phyloP scores from a whole-genome alignment of 805 yeast species.

The Barnettozyma wickerhamii region DNA sequence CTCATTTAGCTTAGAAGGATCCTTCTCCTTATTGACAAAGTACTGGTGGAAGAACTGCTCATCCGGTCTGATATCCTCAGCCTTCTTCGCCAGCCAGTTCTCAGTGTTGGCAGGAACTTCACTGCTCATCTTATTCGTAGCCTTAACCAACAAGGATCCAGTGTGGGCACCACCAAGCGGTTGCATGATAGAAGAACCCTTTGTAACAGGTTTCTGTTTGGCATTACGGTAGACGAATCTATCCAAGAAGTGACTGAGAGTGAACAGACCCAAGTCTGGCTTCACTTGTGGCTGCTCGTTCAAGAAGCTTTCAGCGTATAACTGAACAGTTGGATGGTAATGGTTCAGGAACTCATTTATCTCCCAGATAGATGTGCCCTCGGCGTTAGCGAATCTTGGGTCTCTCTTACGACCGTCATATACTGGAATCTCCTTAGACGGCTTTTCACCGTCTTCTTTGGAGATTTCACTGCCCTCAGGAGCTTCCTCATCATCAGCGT shows the following conservation, averaged over 20 bases:
- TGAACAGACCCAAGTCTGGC: slow-evolving; percentile 88
- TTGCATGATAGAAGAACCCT: slow-evolving; percentile 95
- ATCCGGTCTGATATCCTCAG: slow-evolving; percentile 71
- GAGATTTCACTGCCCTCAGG: slow-evolving; percentile 30
- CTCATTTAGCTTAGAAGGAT: slow-evolving; percentile 29
- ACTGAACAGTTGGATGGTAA: slow-evolving; percentile 87
- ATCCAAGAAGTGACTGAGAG: slow-evolving; percentile 87
- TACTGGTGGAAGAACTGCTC: slow-evolving; percentile 87
- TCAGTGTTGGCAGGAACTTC: slow-evolving; percentile 78
- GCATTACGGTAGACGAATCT: slow-evolving; percentile 94
- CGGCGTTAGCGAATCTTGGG: slow-evolving; percentile 88
- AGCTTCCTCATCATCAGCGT: slow-evolving; percentile 42
- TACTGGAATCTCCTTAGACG: slow-evolving; percentile 13
- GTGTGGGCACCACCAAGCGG: slow-evolving; percentile 87
- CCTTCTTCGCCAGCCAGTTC: slow-evolving; percentile 71
- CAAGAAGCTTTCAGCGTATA: slow-evolving; percentile 67
- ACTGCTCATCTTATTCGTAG: slow-evolving; percentile 41
- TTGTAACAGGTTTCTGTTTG: slow-evolving; percentile 64
- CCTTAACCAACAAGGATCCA: slow-evolving; percentile 61
- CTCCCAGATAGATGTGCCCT: slow-evolving; percentile 84
- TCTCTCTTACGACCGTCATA: slow-evolving; percentile 91
- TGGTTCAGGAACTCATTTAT: slow-evolving; percentile 66
- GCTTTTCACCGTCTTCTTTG: slow-evolving; percentile 22
- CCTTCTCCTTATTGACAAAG: slow-evolving; percentile 56
- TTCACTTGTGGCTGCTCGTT: slow-evolving; percentile 45